Evolutionary conservation across 2,329 filamentous ascomycete genomes (phyloP).

Genomic region (Beauveria caledonica): DNA sequence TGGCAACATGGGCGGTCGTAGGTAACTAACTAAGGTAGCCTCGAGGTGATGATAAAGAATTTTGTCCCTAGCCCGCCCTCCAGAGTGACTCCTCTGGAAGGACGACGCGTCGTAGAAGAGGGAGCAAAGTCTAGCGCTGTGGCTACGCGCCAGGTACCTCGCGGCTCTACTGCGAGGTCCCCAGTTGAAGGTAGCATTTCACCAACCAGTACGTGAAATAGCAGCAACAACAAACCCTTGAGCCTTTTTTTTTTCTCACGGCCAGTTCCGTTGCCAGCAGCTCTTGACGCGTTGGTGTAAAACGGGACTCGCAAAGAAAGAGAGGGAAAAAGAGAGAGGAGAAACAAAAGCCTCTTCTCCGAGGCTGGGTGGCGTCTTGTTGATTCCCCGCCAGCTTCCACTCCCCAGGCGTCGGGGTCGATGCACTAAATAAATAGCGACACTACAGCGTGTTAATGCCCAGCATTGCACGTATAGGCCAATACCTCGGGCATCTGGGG

Average conservation of each 20-base stretch:
- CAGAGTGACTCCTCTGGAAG: too few species aligned
- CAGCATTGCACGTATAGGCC: neutral
- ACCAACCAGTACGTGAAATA: neutral
- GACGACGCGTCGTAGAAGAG: too few species aligned
- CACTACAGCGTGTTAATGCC: neutral
- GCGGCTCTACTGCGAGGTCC: too few species aligned
- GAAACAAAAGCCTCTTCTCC: neutral
- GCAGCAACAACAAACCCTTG: slow-evolving; percentile 1
- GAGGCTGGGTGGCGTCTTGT: neutral
- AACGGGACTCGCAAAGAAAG: neutral
- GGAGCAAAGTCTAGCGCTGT: too few species aligned
- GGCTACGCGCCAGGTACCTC: too few species aligned
- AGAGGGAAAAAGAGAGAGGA: neutral
- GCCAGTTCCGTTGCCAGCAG: neutral
- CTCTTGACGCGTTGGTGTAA: neutral
- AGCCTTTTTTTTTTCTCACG: neutral
- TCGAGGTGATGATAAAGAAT: too few species aligned
- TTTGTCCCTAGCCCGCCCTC: too few species aligned
- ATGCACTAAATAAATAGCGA: neutral
- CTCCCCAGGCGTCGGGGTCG: neutral
- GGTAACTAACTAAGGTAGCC: too few species aligned
- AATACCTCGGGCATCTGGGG: too few species aligned
- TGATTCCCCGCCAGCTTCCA: neutral
- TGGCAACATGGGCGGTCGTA: too few species aligned
- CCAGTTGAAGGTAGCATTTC: neutral